Percentiles rank a stretch among this genome's conserved stretches.
These are phyloP conservation scores for Thermomucor indicae-seudaticae DNA, from an alignment of 371 early-diverging fungal genomes.

Conservation along the genomic window DNA sequence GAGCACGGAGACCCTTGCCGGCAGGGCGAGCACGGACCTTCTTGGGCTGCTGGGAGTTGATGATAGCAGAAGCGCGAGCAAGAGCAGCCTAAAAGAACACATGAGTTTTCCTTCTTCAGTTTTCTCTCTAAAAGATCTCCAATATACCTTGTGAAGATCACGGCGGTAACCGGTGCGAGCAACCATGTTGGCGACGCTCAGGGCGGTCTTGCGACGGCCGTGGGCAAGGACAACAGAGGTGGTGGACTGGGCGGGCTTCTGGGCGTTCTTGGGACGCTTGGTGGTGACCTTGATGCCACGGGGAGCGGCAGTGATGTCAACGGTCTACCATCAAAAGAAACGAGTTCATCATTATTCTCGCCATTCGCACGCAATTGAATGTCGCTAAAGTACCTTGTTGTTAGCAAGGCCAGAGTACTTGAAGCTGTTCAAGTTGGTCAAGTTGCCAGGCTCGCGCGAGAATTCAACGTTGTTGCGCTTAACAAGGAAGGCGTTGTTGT, in stretches of 20 bases:
- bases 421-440: slow-evolving; percentile 80
- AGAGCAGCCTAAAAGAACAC: slow-evolving; percentile 61
- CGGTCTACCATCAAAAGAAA: slow-evolving; percentile 41
- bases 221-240: slow-evolving; percentile 58
- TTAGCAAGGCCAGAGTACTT: slow-evolving; percentile 86
- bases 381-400: slow-evolving; percentile 60
- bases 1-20: slow-evolving; percentile 38
- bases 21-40: slow-evolving; percentile 49
- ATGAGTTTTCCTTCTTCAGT: neutral
- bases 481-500: slow-evolving; percentile 85
- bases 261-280: slow-evolving; percentile 59
- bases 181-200: slow-evolving; percentile 68
- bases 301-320: slow-evolving; percentile 57
- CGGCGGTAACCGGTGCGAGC: slow-evolving; percentile 67
- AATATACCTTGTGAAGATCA: slow-evolving; percentile 66
- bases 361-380: no score
- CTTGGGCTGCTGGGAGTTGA: slow-evolving; percentile 66
- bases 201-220: slow-evolving; percentile 66
- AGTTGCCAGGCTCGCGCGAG: slow-evolving; percentile 80
- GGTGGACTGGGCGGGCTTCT: slow-evolving; percentile 53
- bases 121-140: neutral
- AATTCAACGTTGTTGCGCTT: slow-evolving; percentile 75
- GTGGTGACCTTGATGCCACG: slow-evolving; percentile 63
- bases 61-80: slow-evolving; percentile 76
- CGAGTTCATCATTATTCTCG: neutral